Conservation (phyloP, 352 stramenopile genomes). For the Globisporangium alternatum region DNA sequence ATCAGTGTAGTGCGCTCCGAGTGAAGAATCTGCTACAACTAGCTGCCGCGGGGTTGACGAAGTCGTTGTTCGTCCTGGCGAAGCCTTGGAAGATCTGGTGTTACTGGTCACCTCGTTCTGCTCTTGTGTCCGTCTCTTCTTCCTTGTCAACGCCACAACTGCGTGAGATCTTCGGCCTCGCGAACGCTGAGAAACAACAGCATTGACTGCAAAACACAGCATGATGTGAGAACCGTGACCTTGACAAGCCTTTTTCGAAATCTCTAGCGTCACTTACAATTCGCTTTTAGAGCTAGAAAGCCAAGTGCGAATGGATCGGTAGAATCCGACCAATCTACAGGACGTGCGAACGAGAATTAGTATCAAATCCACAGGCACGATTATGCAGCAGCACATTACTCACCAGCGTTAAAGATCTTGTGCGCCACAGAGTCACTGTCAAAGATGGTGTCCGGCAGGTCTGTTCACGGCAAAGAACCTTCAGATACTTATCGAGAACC, state of each 20-base stretch:
- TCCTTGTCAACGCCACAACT: slow-evolving; percentile 1
- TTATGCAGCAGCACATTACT: background rate
- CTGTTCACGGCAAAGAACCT: slow-evolving; percentile 22
- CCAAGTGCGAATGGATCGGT: slow-evolving; percentile 58
- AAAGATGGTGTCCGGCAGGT: slow-evolving; percentile 53
- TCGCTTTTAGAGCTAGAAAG: slow-evolving; percentile 39
- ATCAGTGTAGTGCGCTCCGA: slow-evolving; percentile 18
- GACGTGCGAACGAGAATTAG: background rate
- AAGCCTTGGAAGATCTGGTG: background rate
- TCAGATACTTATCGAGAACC: background rate
- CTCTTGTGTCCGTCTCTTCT: slow-evolving; percentile 6
- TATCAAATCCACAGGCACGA: background rate
- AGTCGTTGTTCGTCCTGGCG: background rate
- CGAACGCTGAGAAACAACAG: background rate
- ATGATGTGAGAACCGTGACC: background rate
- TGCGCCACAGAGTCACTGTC: slow-evolving; percentile 49
- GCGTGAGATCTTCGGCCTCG: background rate
- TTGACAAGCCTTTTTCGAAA: background rate
- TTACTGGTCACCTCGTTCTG: background rate
- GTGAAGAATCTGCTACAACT: background rate
- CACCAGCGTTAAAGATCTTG: slow-evolving; percentile 71
- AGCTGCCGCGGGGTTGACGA: background rate
- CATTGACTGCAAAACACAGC: slow-evolving; percentile 4
- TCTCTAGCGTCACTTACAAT: slow-evolving; percentile 27
- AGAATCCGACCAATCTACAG: slow-evolving; percentile 24